Evolutionary conservation across 2,329 filamentous ascomycete species (phyloP).

Genomic region (Colletotrichum truncatum): DNA sequence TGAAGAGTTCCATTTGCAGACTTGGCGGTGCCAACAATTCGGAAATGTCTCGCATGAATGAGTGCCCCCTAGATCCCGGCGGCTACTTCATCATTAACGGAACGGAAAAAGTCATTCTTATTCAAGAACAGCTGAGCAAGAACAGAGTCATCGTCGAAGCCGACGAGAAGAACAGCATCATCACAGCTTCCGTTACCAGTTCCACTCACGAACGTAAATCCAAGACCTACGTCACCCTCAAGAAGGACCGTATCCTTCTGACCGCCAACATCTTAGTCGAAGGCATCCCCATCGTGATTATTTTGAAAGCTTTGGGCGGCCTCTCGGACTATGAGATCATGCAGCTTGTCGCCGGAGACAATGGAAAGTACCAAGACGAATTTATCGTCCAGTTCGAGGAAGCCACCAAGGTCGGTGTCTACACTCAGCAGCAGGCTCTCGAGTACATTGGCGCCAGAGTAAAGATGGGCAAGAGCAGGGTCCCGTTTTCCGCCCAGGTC

Average conservation of each 20-base stretch:
- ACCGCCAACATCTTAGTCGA: constrained; percentile 94
- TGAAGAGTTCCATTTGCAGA: constrained; percentile 93
- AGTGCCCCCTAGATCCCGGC: constrained; percentile 94
- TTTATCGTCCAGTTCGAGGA: constrained; percentile 97
- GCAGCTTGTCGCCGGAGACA: constrained; percentile 86
- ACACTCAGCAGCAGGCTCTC: constrained; percentile 93
- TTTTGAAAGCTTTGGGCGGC: constrained; percentile 92
- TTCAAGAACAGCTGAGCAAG: constrained; percentile 98
- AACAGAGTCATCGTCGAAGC: constrained; percentile 98
- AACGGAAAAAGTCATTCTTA: constrained; percentile 97
- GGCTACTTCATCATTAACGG: constrained; percentile 98
- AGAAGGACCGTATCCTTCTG: constrained; percentile 90
- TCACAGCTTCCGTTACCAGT: constrained; percentile 95
- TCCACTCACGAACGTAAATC: constrained; percentile 98
- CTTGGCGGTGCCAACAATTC: constrained; percentile 84
- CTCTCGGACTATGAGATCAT: constrained; percentile 96
- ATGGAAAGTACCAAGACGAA: constrained; percentile 90
- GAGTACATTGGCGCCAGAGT: constrained; percentile 90
- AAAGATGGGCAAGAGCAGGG: constrained; percentile 79
- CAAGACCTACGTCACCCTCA: constrained; percentile 94
- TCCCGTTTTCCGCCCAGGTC: constrained; percentile 55
- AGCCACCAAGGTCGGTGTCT: constrained; percentile 82
- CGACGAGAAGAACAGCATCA: constrained; percentile 89
- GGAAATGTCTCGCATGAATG: constrained; percentile 91
- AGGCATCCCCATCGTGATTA: constrained; percentile 92